Evolutionary conservation across 768 basidiomycete genomes (phyloP).

Genomic region (Serendipita sp.): DNA sequence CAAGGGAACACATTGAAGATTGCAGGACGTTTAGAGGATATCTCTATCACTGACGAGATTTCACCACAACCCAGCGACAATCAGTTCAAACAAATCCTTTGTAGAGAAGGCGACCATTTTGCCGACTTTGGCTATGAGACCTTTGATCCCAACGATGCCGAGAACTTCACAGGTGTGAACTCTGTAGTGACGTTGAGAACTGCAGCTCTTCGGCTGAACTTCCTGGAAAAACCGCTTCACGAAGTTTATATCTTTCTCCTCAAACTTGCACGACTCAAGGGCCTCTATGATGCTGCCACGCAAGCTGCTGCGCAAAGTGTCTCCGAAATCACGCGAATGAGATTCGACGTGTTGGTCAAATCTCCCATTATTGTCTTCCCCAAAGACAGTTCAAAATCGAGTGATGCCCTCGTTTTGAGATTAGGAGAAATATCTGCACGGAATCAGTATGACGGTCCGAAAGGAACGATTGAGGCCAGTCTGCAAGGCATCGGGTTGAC

Average conservation of each 20-base stretch:
- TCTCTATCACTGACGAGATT: conserved; percentile 50
- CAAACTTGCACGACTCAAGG: conserved; percentile 82
- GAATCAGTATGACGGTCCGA: conserved; percentile 47
- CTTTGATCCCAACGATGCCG: conserved; percentile 52
- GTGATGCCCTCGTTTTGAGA: conserved; percentile 59
- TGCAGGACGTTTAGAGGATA: conserved; percentile 63
- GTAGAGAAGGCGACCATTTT: conserved; percentile 87
- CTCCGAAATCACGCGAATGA: conserved; percentile 77
- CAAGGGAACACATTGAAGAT: conserved; percentile 58
- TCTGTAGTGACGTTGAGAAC: conserved; percentile 66
- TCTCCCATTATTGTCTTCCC: conserved; percentile 89
- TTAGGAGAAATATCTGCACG: conserved; percentile 78
- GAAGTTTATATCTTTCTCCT: conserved; percentile 68
- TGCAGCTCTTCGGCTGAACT: conserved; percentile 81
- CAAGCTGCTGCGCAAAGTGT: conserved; percentile 84
- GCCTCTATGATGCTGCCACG: conserved; percentile 84
- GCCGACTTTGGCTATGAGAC: conserved; percentile 92
- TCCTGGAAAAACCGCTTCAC: conserved; percentile 80
- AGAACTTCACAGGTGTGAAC: conserved; percentile 60
- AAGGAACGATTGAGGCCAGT: conserved; percentile 53
- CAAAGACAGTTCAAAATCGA: conserved; percentile 38
- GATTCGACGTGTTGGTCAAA: conserved; percentile 78
- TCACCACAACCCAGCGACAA: conserved; percentile 26
- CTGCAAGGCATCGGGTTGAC: conserved; percentile 71
- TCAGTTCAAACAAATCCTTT: conserved; percentile 70